Evolutionary conservation across 768 basidiomycete species (phyloP).

Genomic region (Royoungia palumana): DNA sequence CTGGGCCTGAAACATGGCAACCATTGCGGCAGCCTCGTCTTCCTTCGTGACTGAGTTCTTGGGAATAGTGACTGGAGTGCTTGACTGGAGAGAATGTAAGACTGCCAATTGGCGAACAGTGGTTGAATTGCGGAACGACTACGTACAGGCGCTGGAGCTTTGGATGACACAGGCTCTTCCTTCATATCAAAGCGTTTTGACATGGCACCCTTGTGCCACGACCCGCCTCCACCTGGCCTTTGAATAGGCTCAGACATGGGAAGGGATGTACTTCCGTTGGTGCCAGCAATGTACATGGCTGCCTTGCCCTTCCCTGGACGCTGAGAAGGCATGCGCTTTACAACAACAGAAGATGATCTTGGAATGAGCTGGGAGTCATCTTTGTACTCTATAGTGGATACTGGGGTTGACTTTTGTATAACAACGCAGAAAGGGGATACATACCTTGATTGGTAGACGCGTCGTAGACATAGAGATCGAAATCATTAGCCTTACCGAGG

Average conservation of each 20-base stretch:
- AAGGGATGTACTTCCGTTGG: conserved; percentile 36
- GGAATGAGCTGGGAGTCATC: conserved; percentile 92
- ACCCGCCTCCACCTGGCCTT: conserved; percentile 35
- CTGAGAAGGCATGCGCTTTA: conserved; percentile 82
- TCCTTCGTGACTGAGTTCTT: conserved; percentile 49
- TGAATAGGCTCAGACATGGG: conserved; percentile 49
- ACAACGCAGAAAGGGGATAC: conserved; percentile 1
- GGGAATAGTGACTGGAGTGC: conserved; percentile 30
- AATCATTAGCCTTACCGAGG: conserved; percentile 94
- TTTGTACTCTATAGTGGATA: conserved; percentile 62
- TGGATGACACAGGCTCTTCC: conserved; percentile 48
- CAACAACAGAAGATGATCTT: conserved; percentile 90
- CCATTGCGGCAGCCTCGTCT: conserved; percentile 93
- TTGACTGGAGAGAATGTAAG: conserved; percentile 35
- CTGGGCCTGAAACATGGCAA: conserved; percentile 97
- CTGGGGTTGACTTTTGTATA: not conserved
- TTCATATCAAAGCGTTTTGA: conserved; percentile 89
- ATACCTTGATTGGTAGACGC: conserved; percentile 85
- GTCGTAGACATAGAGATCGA: conserved; percentile 89
- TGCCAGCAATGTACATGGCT: conserved; percentile 65
- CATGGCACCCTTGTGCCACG: conserved; percentile 75
- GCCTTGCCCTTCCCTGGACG: conserved; percentile 83
- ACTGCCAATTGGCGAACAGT: conserved; percentile 22
- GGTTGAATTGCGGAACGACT: conserved; percentile 25
- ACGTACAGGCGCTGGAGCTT: conserved; percentile 30